Evolutionary conservation across 768 basidiomycete species (phyloP), one percentile per base, ranked within the genome.

Genomic region (Termitomyces sp.): DNA sequence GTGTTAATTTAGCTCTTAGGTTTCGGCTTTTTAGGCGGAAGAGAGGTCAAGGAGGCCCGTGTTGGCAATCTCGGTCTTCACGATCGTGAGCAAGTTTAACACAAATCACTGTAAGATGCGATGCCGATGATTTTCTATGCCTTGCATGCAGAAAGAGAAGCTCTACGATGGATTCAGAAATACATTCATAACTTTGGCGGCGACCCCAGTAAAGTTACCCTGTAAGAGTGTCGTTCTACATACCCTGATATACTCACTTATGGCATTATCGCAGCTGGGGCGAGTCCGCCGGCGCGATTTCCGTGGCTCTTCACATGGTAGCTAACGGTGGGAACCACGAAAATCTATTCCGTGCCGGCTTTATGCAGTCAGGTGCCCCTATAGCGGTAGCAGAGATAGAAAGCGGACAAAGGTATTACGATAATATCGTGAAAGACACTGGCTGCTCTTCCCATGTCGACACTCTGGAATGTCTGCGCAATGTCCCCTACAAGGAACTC

Each of bases 151-250:
- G 81, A 84, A 66, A 76, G 82, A 27, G 70, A 80, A 36, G 86
- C 83, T 2, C 65, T 90, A 7, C 69, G 80, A 57, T 89, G 88
- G 88, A 73, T 89, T 1, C 81, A 86, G 61, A 81, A 84, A 65
- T 83, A 89, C 65, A 86, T 89, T 61, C 61, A 68, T 36, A 72
- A 74, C 8, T 89, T 88, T 61, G 87, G 87, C 0, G 88, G 88
- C 11, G 86, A 89, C 67, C 80, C 82, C 0, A 67, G 66, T 2
- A 85, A 82, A 66, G 85, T 85, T 3, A 84, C 83, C 0, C 78
- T 84, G 81, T 84, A 66, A 54, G 79, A 60, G 2, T 6, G 34
- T 16, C 18, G 22, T 51, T 51, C 16, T n/a, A 9, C 9, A 20
- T 42, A 5, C 27, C n/a, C 7, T 15, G 15, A 15, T n/a, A 44